phyloP scores from a whole-genome alignment of 2,329 filamentous ascomycete genomes.

The Xylariales sp. region DNA sequence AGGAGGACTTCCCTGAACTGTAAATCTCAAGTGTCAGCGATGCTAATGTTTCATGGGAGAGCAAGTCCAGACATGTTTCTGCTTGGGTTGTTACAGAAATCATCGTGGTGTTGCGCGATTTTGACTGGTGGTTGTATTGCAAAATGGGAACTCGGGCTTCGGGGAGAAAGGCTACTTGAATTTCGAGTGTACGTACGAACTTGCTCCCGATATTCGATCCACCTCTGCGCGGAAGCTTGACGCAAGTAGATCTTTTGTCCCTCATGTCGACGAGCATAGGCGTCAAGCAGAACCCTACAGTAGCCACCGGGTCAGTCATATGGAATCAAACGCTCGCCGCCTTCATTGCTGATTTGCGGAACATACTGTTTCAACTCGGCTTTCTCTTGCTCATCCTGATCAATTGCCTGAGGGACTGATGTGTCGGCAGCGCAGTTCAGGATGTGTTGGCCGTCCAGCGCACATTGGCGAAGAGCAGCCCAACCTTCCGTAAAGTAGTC shows the following conservation, averaged over 20 bases:
- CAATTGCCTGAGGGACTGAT: slow-evolving; percentile 46
- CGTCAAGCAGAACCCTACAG: slow-evolving; percentile 54
- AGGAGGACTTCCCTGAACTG: slow-evolving; percentile 48
- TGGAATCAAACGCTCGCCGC: no score
- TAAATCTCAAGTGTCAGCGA: no score
- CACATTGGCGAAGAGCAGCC: slow-evolving; percentile 57
- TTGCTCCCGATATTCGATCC: slow-evolving; percentile 50
- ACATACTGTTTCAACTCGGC: slow-evolving; percentile 60
- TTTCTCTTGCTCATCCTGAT: slow-evolving; percentile 55
- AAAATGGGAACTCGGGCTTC: no score
- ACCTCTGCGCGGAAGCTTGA: slow-evolving; percentile 55
- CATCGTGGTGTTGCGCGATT: no score
- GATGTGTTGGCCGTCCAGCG: slow-evolving; percentile 59
- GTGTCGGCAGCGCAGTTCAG: slow-evolving; percentile 61
- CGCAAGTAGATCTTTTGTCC: slow-evolving; percentile 61
- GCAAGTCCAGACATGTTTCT: no score
- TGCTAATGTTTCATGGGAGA: no score
- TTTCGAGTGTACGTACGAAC: no score
- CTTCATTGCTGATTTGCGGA: no score
- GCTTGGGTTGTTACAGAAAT: no score
- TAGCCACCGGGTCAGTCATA: no score
- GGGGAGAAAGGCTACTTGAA: no score
- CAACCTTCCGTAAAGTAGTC: slow-evolving; percentile 63
- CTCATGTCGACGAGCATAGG: slow-evolving; percentile 57
- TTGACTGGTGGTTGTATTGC: no score